Conservation (phyloP, 2,329 filamentous ascomycete genomes). For the Stemphylium beticola region DNA sequence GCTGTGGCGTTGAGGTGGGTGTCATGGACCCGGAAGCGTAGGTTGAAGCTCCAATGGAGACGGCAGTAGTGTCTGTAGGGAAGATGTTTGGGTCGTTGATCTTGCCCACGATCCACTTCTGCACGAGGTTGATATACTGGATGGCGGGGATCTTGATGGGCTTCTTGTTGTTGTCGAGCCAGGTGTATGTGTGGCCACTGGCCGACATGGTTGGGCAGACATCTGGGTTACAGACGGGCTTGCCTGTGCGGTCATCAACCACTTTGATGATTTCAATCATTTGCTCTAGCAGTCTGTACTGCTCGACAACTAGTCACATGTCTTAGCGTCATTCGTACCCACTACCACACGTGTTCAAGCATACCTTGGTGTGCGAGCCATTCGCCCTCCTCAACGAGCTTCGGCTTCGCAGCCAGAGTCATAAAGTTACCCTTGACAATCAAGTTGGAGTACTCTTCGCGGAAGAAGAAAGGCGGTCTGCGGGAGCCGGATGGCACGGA, state of each 20-base stretch:
- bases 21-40: constrained; percentile 62
- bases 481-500: constrained; percentile 60
- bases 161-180: constrained; percentile 86
- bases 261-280: constrained; percentile 90
- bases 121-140: constrained; percentile 94
- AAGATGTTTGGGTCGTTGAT: constrained; percentile 90
- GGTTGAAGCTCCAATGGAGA: constrained; percentile 68
- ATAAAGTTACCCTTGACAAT: constrained; percentile 98
- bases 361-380: constrained; percentile 95
- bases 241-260: constrained; percentile 75
- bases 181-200: constrained; percentile 92
- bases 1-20: constrained; percentile 52
- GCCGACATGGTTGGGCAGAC: constrained; percentile 93
- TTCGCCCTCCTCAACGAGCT: constrained; percentile 91
- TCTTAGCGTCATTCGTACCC: constrained; percentile 20
- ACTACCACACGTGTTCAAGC: constrained; percentile 5
- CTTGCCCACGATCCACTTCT: constrained; percentile 97
- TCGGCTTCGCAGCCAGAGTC: constrained; percentile 89
- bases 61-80: constrained; percentile 78
- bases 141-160: constrained; percentile 91
- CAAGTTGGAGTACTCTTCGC: constrained; percentile 76
- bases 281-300: constrained; percentile 86
- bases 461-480: constrained; percentile 76
- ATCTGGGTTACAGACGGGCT: constrained; percentile 80
- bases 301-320: constrained; percentile 76